Evolutionary conservation across 1,284 basidiomycete genomes (phyloP).

Genomic region (Malassezia caprae): DNA sequence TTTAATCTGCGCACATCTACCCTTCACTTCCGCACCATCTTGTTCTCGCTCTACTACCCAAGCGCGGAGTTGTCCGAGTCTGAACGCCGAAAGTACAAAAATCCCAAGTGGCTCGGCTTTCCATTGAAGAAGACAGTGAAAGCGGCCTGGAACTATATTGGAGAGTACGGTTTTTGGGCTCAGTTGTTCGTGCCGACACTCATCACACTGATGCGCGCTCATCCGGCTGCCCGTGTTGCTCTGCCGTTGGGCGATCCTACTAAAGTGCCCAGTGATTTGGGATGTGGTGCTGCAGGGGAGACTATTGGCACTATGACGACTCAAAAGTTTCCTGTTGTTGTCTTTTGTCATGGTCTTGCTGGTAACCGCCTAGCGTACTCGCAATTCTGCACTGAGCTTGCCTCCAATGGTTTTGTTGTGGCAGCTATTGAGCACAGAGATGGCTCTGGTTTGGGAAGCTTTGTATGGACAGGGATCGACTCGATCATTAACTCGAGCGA

Average conservation of each 20-base stretch:
- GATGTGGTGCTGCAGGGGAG: not conserved
- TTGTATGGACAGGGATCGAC: constrained; percentile 25
- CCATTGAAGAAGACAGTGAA: constrained; percentile 22
- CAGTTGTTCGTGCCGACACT: constrained; percentile 27
- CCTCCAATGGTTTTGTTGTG: constrained; percentile 45
- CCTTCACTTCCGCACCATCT: constrained; percentile 31
- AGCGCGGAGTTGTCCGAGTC: constrained; percentile 7
- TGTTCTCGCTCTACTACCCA: constrained; percentile 39
- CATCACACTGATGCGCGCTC: constrained; percentile 18
- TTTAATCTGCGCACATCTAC: constrained; percentile 23
- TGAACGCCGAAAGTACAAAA: constrained; percentile 18
- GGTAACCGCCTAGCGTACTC: constrained; percentile 38
- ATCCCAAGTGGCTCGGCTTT: constrained; percentile 28
- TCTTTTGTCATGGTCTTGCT: constrained; percentile 37
- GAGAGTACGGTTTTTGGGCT: constrained; percentile 31
- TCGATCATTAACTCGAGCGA: not conserved
- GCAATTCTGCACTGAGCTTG: constrained; percentile 37
- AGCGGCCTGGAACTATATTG: constrained; percentile 27
- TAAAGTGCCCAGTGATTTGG: constrained; percentile 11
- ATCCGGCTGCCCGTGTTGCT: constrained; percentile 22
- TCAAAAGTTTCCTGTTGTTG: constrained; percentile 28
- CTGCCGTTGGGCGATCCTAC: constrained; percentile 26
- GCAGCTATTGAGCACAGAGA: constrained; percentile 54
- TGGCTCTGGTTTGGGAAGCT: constrained; percentile 51
- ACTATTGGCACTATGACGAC: not conserved